A percentile compares a stretch with the other conserved stretches of the same genome.
Conservation (phyloP, 352 stramenopile species). For the Plasmopara halstedii region DNA sequence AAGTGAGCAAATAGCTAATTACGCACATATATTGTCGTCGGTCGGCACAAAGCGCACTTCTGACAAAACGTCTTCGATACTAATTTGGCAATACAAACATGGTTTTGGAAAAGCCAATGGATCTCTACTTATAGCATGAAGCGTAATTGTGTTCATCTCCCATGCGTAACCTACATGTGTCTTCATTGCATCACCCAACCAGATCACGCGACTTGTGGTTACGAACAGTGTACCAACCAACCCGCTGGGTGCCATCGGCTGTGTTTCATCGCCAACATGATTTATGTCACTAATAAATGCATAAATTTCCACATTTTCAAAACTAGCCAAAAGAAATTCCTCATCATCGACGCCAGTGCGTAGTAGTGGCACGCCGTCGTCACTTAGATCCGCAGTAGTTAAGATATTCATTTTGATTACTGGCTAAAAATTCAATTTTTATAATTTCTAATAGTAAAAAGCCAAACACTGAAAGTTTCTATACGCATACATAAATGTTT, state of each 20-base stretch:
- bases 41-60: constrained; percentile 72
- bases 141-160: constrained; percentile 58
- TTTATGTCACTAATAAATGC: constrained; percentile 17
- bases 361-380: constrained; percentile 43
- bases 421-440: background rate
- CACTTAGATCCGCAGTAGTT: constrained; percentile 32
- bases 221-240: constrained; percentile 17
- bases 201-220: constrained; percentile 52
- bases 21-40: constrained; percentile 56
- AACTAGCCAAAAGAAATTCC: constrained; percentile 56
- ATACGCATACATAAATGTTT: no score
- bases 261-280: constrained; percentile 13
- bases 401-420: constrained; percentile 44
- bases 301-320: constrained; percentile 37
- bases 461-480: no score
- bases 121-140: constrained; percentile 78
- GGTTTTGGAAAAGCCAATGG: constrained; percentile 44
- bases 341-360: constrained; percentile 43
- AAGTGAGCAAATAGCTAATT: background rate
- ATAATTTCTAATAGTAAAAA: no score
- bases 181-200: constrained; percentile 34
- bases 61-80: constrained; percentile 41
- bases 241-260: constrained; percentile 14
- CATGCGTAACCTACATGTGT: constrained; percentile 55
- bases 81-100: constrained; percentile 81